These are phyloP conservation scores for Trichoderma atroviride DNA, from an alignment of 2,329 filamentous ascomycete genomes.

Conservation along the genomic window DNA sequence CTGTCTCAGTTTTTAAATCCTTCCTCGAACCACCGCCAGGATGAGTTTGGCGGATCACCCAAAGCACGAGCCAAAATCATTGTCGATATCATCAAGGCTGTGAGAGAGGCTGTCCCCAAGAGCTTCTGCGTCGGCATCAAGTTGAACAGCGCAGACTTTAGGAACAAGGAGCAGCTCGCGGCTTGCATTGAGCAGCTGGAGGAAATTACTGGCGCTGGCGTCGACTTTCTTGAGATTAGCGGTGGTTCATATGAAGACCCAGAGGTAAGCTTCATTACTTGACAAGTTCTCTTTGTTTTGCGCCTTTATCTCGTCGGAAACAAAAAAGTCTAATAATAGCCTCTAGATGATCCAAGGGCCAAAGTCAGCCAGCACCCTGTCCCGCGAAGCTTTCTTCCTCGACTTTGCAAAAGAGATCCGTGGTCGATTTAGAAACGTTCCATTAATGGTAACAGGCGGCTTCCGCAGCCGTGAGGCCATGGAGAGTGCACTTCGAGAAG, in stretches of 20 bases:
- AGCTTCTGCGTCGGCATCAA: constrained; percentile 57
- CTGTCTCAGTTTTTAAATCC: constrained; percentile 58
- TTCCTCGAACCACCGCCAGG: constrained; percentile 54
- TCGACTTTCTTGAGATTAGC: constrained; percentile 71
- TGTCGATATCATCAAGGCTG: constrained; percentile 51
- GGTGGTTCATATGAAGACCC: constrained; percentile 64
- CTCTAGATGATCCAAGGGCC: constrained; percentile 41
- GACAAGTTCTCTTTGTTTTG: no score
- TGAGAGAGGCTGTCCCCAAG: constrained; percentile 42
- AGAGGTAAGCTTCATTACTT: constrained; percentile 36
- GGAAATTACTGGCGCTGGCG: constrained; percentile 49
- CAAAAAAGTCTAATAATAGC: not conserved
- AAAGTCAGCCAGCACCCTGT: constrained; percentile 43
- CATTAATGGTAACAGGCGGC: constrained; percentile 64
- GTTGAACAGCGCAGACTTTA: constrained; percentile 61
- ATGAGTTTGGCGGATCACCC: constrained; percentile 58
- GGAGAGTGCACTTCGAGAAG: constrained; percentile 43
- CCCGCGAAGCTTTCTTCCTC: constrained; percentile 69
- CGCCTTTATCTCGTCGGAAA: not conserved
- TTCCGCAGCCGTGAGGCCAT: constrained; percentile 55
- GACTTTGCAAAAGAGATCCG: constrained; percentile 59
- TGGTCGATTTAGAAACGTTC: constrained; percentile 45
- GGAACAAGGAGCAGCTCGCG: constrained; percentile 47
- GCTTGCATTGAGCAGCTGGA: constrained; percentile 62
- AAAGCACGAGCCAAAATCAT: constrained; percentile 53